Conservation (phyloP, 805 yeast genomes). For the Metschnikowia vanudenii region DNA sequence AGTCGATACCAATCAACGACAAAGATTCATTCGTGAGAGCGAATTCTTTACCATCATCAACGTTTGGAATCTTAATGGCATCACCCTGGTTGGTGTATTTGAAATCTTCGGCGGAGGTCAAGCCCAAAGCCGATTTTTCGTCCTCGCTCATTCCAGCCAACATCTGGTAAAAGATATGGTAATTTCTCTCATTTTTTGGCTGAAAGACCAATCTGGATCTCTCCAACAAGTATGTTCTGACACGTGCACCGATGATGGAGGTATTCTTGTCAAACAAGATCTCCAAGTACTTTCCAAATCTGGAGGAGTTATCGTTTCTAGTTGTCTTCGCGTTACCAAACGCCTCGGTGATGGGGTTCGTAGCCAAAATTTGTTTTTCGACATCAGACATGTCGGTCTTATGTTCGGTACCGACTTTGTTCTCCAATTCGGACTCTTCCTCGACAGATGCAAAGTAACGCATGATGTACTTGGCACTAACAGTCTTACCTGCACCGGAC, state of each 20-base stretch:
- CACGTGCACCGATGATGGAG: conserved; percentile 89
- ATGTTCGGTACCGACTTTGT: conserved; percentile 35
- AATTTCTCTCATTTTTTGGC: conserved; percentile 86
- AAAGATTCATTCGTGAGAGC: conserved; percentile 74
- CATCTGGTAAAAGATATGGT: conserved; percentile 91
- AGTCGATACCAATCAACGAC: conserved; percentile 69
- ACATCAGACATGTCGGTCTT: conserved; percentile 77
- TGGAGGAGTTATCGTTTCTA: conserved; percentile 94
- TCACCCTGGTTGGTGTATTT: conserved; percentile 91
- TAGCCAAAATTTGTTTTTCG: conserved; percentile 91
- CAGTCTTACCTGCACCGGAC: conserved; percentile 98
- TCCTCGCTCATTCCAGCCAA: conserved; percentile 65
- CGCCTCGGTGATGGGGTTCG: conserved; percentile 96
- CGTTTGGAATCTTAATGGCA: conserved; percentile 62
- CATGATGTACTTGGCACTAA: conserved; percentile 95
- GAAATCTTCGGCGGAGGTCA: conserved; percentile 65
- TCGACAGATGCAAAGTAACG: conserved; percentile 96
- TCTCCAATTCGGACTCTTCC: conserved; percentile 36
- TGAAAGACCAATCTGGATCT: conserved; percentile 94
- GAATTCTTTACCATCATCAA: conserved; percentile 83
- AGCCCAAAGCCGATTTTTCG: conserved; percentile 55
- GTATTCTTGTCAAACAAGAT: conserved; percentile 75
- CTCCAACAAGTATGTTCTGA: conserved; percentile 88
- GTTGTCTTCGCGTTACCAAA: conserved; percentile 98
- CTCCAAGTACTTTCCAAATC: conserved; percentile 95